Conservation (phyloP, 2,329 filamentous ascomycete species). For the Ceratocystis cubensis region DNA sequence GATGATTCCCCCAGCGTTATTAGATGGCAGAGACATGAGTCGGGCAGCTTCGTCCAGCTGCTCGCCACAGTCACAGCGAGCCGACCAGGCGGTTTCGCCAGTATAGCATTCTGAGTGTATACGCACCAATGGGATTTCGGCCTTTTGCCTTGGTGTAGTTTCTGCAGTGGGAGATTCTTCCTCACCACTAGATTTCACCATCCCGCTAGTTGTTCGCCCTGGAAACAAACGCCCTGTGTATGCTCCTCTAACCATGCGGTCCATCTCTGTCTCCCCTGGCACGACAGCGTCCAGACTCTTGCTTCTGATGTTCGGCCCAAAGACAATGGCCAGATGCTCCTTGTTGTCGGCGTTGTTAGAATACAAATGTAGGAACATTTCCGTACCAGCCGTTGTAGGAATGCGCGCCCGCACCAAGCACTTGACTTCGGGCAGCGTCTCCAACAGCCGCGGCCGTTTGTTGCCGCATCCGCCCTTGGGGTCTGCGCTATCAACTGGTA, state of each 20-base stretch:
- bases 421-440: constrained; percentile 69
- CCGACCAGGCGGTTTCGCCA: constrained; percentile 95
- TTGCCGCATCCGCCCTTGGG: constrained; percentile 47
- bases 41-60: constrained; percentile 93
- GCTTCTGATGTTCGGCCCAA: constrained; percentile 73
- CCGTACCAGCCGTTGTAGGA: constrained; percentile 76
- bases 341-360: constrained; percentile 87
- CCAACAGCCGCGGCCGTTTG: constrained; percentile 59
- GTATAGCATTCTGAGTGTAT: constrained; percentile 99
- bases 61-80: constrained; percentile 93
- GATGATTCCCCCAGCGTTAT: constrained; percentile 66
- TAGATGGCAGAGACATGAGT: constrained; percentile 65
- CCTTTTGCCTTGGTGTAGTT: not conserved
- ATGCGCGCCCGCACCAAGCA: constrained; percentile 92
- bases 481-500: constrained; percentile 48
- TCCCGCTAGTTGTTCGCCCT: constrained; percentile 63
- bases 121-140: constrained; percentile 56
- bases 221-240: constrained; percentile 82
- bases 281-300: constrained; percentile 56
- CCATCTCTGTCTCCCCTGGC: constrained; percentile 70
- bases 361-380: constrained; percentile 96
- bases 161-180: not conserved
- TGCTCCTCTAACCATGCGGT: constrained; percentile 86
- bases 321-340: constrained; percentile 94
- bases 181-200: constrained; percentile 29